Percentiles rank a stretch among this genome's conserved stretches.
phyloP scores from a whole-genome alignment of 2,329 filamentous ascomycete species.

The Neonectria ditissima region DNA sequence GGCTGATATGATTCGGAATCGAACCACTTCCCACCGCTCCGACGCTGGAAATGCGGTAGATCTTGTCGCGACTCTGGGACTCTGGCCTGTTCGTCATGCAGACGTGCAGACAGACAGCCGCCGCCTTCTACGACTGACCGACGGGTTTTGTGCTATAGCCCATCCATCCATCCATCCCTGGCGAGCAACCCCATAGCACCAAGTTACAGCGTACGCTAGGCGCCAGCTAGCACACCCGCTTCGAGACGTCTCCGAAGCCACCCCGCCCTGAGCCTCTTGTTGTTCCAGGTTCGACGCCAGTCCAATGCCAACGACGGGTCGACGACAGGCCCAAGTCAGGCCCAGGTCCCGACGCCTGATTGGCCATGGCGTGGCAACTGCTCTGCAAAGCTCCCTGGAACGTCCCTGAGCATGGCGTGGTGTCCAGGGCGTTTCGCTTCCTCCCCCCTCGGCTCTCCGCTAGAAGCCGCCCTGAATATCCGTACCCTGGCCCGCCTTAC shows the following conservation, averaged over 20 bases:
- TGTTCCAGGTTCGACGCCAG: constrained; percentile 14
- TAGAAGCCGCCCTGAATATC: neutral
- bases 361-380: constrained; percentile 3
- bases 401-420: neutral
- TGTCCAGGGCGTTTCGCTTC: neutral
- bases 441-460: neutral
- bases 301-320: neutral
- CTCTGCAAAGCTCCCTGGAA: neutral
- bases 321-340: neutral
- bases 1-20: constrained; percentile 30
- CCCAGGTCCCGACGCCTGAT: neutral
- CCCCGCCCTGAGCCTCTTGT: constrained; percentile 17
- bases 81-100: neutral
- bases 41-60: constrained; percentile 14
- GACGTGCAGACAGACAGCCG: neutral
- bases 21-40: constrained; percentile 32
- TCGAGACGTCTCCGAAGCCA: constrained; percentile 11
- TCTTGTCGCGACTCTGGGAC: constrained; percentile 1
- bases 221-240: constrained; percentile 5
- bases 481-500: constrained; percentile 1
- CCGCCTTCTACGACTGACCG: neutral
- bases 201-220: neutral
- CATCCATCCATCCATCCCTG: too few relatives aligned
- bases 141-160: too few relatives aligned
- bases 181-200: neutral